phyloP scores from a whole-genome alignment of 2,329 filamentous ascomycete species.

The Epichloe uncinata region DNA sequence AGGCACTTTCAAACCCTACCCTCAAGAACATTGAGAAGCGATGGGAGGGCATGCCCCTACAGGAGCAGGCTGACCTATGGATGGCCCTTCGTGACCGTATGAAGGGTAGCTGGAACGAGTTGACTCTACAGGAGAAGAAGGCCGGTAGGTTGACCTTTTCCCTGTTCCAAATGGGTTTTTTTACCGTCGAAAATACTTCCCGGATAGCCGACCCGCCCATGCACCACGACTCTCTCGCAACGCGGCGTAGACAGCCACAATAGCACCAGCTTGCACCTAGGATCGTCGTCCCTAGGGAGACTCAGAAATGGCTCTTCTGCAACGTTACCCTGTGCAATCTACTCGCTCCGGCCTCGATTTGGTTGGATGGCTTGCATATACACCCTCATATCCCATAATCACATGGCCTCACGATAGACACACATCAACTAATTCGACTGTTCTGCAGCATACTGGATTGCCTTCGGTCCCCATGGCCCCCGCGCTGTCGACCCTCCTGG shows the following conservation, averaged over 20 bases:
- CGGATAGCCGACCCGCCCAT: constrained; percentile 14
- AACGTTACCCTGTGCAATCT: not conserved
- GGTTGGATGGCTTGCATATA: not conserved
- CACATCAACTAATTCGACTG: constrained; percentile 21
- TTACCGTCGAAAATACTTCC: constrained; percentile 21
- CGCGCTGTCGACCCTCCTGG: constrained; percentile 72
- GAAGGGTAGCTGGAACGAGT: constrained; percentile 93
- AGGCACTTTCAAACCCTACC: constrained; percentile 95
- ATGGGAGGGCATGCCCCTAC: constrained; percentile 95
- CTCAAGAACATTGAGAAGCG: constrained; percentile 98
- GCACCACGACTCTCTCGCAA: constrained; percentile 6
- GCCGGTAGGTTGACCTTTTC: constrained; percentile 55
- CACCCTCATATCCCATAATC: not conserved
- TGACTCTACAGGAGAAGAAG: constrained; percentile 97
- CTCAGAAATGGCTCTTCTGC: no score
- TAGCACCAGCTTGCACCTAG: not conserved
- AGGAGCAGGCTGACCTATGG: constrained; percentile 99
- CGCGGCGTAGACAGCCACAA: not conserved
- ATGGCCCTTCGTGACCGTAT: constrained; percentile 97
- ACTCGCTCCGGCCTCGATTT: not conserved
- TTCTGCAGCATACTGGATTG: constrained; percentile 87
- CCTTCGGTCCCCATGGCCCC: constrained; percentile 92
- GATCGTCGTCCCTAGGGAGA: not conserved
- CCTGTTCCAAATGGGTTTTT: constrained; percentile 3
- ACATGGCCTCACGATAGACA: not conserved